These are phyloP conservation scores for Populus hybrid DNA, from an alignment of 441 rosid species.

Conservation along the genomic window DNA sequence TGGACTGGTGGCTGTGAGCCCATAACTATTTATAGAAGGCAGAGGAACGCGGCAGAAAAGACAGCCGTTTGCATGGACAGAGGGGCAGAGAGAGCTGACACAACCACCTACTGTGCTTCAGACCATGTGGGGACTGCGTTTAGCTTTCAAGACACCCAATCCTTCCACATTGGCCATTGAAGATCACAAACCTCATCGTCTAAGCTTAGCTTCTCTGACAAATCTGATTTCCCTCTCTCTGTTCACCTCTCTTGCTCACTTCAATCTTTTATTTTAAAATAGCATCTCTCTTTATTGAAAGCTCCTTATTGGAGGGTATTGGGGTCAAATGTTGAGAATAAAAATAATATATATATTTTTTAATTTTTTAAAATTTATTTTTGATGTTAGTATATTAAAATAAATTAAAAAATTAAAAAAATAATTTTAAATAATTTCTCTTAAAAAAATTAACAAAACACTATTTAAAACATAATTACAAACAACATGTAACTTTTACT, in stretches of 20 bases:
- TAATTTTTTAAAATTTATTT: too few species aligned
- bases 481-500: too few species aligned
- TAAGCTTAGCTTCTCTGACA: conserved; percentile 27
- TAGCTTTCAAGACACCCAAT: conserved; percentile 30
- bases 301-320: conserved; percentile 2
- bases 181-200: conserved; percentile 26
- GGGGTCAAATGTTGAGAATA: too few species aligned
- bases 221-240: conserved; percentile 8
- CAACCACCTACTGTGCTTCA: not conserved
- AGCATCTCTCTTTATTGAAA: conserved; percentile 6
- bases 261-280: not conserved
- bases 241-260: not conserved
- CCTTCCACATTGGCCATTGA: conserved; percentile 29
- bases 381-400: too few species aligned
- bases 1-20: conserved; percentile 22
- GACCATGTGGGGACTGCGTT: conserved; percentile 37
- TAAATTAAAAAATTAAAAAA: too few species aligned
- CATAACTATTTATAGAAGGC: conserved; percentile 31
- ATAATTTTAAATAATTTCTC: too few species aligned
- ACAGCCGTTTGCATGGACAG: not conserved
- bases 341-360: too few species aligned
- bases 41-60: conserved; percentile 25
- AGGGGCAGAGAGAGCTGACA: not conserved
- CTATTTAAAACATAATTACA: too few species aligned
- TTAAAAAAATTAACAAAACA: too few species aligned